phyloP scores from a whole-genome alignment of 208 protist genomes.

The Leishmania amazonensis region DNA sequence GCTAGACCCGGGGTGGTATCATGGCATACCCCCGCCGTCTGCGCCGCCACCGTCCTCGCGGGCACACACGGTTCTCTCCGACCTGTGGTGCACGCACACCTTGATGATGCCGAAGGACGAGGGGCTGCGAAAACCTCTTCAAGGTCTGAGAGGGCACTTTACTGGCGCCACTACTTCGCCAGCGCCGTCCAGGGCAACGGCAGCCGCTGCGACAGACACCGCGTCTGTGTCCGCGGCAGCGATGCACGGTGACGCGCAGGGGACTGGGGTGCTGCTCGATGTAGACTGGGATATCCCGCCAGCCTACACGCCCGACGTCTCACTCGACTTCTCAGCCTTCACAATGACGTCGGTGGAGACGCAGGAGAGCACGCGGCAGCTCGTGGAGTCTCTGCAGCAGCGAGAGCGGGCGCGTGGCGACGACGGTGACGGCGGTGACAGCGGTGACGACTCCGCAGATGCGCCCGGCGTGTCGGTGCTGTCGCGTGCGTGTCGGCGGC shows the following conservation, averaged over 20 bases:
- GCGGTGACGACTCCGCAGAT: neutral
- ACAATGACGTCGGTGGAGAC: slow-evolving; percentile 56
- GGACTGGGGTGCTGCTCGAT: neutral
- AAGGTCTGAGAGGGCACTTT: neutral
- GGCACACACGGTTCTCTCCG: neutral
- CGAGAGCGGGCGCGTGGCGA: neutral
- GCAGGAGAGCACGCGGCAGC: slow-evolving; percentile 39
- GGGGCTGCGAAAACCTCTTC: slow-evolving; percentile 5
- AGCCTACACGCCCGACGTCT: slow-evolving; percentile 45
- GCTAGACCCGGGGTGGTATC: neutral
- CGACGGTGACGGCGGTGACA: neutral
- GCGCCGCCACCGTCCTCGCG: slow-evolving; percentile 7
- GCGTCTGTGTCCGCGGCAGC: neutral
- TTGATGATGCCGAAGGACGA: slow-evolving; percentile 12
- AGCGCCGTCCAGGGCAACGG: neutral
- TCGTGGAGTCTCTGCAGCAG: slow-evolving; percentile 42
- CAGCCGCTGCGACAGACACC: neutral
- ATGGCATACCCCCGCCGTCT: slow-evolving; percentile 12
- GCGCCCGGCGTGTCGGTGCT: slow-evolving; percentile 45
- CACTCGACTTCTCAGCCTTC: slow-evolving; percentile 76
- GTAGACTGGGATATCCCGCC: slow-evolving; percentile 38
- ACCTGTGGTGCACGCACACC: slow-evolving; percentile 15
- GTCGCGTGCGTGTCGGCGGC: slow-evolving; percentile 37
- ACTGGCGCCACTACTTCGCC: neutral
- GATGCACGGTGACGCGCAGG: slow-evolving; percentile 2